Evolutionary conservation across 176 grass and related monocot genomes (phyloP), one percentile per base, ranked within the genome.

Genomic region (Oryza australiensis): DNA sequence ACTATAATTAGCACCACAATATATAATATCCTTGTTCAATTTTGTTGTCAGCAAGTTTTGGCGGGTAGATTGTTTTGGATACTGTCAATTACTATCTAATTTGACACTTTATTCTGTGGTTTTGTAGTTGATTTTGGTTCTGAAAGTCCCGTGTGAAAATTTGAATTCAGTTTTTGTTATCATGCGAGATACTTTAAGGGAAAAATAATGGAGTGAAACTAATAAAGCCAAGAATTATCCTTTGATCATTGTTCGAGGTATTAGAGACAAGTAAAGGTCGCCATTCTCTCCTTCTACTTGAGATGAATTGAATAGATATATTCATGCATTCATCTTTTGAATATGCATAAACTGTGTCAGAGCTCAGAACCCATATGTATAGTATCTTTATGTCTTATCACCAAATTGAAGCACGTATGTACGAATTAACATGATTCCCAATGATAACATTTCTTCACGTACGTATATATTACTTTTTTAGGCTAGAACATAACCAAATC

Each of bases 401-500:
- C 51, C 30, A 35, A n/a, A 70, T 81, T 71, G 32, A 81, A 59
- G 66, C 46, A 80, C 48, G 7, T 18, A 53, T 20, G 51, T 40
- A 40, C 38, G 10, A 40, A 10, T 40, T 40, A 68, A 2, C 32
- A 22, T 4, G 1, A 15, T 32, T 22, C 27, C 12, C 12, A 67
- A 26, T 68, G 28, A 23, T 59, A 23, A 18, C 28, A 27, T 24
- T 35, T 34, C 24, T 68, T 33, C 12, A 14, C 2, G n/a, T 20
- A 14, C 2, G n/a, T 20, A 20, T 11, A 43, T 30, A 13, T 1
- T 46, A 0, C 10, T 43, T 30, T 12, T 60, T 22, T 13, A 81
- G 29, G 10, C 33, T 70, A 29, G 29, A 43, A 43, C 11, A 60
- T 75, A 20, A 63, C 26, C 15, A 33, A 34, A 16, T 29, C 34